phyloP scores from a whole-genome alignment of 1,284 basidiomycete species.

The Macrocystidia cucumis region DNA sequence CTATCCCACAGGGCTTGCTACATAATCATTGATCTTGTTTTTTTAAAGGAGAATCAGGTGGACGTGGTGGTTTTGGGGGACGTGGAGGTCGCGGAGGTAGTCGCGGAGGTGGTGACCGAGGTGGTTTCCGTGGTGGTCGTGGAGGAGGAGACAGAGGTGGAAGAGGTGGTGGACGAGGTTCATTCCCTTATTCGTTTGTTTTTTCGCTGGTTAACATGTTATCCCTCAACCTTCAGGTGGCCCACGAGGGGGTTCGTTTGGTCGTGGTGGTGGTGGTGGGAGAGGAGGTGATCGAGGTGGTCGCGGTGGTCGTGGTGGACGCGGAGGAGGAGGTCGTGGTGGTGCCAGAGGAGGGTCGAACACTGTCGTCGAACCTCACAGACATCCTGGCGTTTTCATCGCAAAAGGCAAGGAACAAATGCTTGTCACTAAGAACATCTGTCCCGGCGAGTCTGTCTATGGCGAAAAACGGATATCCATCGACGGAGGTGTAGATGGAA shows the following conservation, averaged over 20 bases:
- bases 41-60: conserved; percentile 39
- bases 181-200: conserved; percentile 1
- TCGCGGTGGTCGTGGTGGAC: conserved; percentile 39
- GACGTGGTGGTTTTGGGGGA: conserved; percentile 22
- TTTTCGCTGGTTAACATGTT: too few relatives aligned
- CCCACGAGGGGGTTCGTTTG: conserved; percentile 11
- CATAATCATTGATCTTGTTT: background rate
- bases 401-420: conserved; percentile 96
- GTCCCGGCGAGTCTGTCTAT: conserved; percentile 96
- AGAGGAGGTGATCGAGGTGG: conserved; percentile 31
- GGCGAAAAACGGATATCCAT: conserved; percentile 95
- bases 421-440: conserved; percentile 96
- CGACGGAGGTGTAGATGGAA: conserved; percentile 70
- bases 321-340: conserved; percentile 48
- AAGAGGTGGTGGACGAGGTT: conserved; percentile 11
- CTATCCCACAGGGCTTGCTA: background rate
- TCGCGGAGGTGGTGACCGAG: conserved; percentile 18
- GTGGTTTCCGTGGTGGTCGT: conserved; percentile 21
- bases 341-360: conserved; percentile 79
- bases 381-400: conserved; percentile 90
- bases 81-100: conserved; percentile 24
- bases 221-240: too few relatives aligned
- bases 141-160: conserved; percentile 25
- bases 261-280: conserved; percentile 29
- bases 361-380: conserved; percentile 92